Percentiles rank a stretch among this genome's conserved stretches.
These are phyloP conservation scores for Fusarium redolens DNA, from an alignment of 2,329 filamentous ascomycete species.

Conservation along the genomic window DNA sequence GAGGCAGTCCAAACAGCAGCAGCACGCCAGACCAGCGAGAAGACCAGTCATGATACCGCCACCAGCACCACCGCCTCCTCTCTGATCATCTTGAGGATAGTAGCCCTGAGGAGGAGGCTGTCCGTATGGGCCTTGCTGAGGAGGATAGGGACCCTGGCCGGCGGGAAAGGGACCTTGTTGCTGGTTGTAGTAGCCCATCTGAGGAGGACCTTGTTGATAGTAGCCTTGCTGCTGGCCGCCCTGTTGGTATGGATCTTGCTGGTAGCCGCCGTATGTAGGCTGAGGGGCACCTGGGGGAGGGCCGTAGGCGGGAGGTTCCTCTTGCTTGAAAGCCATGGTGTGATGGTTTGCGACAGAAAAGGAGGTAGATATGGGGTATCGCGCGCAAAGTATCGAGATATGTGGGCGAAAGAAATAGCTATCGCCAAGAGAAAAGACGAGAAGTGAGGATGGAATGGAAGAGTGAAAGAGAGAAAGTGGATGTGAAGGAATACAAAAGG, in stretches of 20 bases:
- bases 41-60: slow-evolving; percentile 58
- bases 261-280: slow-evolving; percentile 58
- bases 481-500: slow-evolving; percentile 26
- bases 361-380: slow-evolving; percentile 3
- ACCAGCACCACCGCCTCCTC: slow-evolving; percentile 45
- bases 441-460: background rate
- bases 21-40: slow-evolving; percentile 65
- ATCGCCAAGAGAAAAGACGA: background rate
- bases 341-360: slow-evolving; percentile 14
- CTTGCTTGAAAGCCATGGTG: slow-evolving; percentile 54
- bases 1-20: slow-evolving; percentile 68
- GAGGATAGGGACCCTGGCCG: slow-evolving; percentile 51
- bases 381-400: background rate
- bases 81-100: slow-evolving; percentile 46
- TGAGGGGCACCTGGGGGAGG: slow-evolving; percentile 54
- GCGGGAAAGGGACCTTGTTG: slow-evolving; percentile 50
- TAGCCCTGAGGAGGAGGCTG: slow-evolving; percentile 52
- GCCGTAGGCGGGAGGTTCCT: slow-evolving; percentile 63
- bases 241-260: slow-evolving; percentile 47
- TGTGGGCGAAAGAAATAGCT: slow-evolving; percentile 6
- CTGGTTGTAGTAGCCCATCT: slow-evolving; percentile 48
- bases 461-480: slow-evolving; percentile 4
- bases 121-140: slow-evolving; percentile 52
- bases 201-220: slow-evolving; percentile 47
- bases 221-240: slow-evolving; percentile 41